These are phyloP conservation scores for Stemphylium lycopersici DNA, from an alignment of 2,329 filamentous ascomycete species.

Conservation along the genomic window DNA sequence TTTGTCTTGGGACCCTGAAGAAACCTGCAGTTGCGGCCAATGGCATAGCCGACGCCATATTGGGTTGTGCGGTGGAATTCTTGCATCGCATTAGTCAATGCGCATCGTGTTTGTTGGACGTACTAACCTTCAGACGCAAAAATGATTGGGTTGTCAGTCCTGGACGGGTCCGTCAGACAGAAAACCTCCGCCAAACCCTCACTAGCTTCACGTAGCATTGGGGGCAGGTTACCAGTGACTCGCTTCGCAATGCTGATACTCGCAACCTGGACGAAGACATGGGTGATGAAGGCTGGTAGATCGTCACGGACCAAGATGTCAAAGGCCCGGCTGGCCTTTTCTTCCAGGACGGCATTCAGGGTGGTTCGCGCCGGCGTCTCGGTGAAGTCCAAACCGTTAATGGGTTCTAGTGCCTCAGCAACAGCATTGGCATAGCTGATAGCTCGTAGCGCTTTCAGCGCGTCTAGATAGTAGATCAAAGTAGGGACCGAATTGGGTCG, in stretches of 20 bases:
- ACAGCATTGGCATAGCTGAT: constrained; percentile 75
- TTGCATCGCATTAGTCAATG: constrained; percentile 40
- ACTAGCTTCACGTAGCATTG: constrained; percentile 69
- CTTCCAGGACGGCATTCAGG: constrained; percentile 64
- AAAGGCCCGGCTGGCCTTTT: constrained; percentile 70
- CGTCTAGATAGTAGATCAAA: constrained; percentile 74
- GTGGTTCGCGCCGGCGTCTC: constrained; percentile 58
- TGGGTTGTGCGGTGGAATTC: constrained; percentile 77
- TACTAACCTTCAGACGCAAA: constrained; percentile 73
- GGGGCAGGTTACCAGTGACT: constrained; percentile 70
- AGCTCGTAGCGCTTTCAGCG: constrained; percentile 72
- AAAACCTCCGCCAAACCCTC: constrained; percentile 79
- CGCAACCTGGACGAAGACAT: constrained; percentile 72
- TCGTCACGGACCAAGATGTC: constrained; percentile 69
- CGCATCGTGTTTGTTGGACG: background rate
- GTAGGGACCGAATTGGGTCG: constrained; percentile 68
- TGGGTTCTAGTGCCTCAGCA: constrained; percentile 63
- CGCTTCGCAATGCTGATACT: constrained; percentile 70
- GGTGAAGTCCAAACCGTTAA: constrained; percentile 64
- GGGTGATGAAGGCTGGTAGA: constrained; percentile 73
- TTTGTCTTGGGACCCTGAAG: constrained; percentile 77
- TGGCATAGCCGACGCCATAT: constrained; percentile 73
- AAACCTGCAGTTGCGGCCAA: constrained; percentile 80
- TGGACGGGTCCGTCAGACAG: constrained; percentile 75
- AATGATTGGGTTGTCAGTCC: constrained; percentile 76